Evolutionary conservation across 306 rosid species (phyloP).

Genomic region (Acacia confusa): DNA sequence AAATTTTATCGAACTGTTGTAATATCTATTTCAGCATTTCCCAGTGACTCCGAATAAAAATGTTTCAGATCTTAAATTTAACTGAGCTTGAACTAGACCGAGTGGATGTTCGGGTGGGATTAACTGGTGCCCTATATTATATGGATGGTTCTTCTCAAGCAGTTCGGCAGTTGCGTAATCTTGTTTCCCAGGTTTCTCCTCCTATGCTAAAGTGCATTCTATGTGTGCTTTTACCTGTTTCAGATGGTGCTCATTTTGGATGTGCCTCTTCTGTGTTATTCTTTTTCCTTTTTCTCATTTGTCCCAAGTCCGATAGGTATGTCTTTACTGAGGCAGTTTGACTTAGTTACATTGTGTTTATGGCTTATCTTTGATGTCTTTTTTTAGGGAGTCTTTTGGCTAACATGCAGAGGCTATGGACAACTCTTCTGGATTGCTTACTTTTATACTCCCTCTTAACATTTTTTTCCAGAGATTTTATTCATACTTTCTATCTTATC

Average conservation of each 20-base stretch:
- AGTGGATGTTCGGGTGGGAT: constrained; percentile 94
- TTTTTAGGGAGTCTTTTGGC: not conserved
- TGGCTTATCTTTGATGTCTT: not conserved
- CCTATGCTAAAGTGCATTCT: constrained; percentile 28
- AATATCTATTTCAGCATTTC: constrained; percentile 12
- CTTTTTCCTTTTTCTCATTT: not conserved
- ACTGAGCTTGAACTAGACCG: constrained; percentile 94
- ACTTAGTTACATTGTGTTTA: not conserved
- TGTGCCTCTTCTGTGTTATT: constrained; percentile 25
- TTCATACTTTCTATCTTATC: not conserved
- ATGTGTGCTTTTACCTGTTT: constrained; percentile 15
- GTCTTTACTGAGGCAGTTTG: constrained; percentile 13
- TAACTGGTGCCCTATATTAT: constrained; percentile 85
- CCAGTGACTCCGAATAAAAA: constrained; percentile 32
- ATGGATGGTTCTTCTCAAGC: constrained; percentile 99
- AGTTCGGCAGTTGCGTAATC: constrained; percentile 91
- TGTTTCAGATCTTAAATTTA: constrained; percentile 86
- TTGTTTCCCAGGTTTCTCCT: constrained; percentile 87
- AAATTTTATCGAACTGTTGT: constrained; percentile 9
- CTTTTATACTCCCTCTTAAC: not conserved
- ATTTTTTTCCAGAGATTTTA: not conserved
- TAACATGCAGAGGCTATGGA: not conserved
- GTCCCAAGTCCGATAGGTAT: not conserved
- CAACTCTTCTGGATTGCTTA: not conserved
- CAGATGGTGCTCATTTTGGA: constrained; percentile 19